Base-by-base conservation (phyloP, 805 yeast genomes). In the Yamadazyma kitorensis region DNA sequence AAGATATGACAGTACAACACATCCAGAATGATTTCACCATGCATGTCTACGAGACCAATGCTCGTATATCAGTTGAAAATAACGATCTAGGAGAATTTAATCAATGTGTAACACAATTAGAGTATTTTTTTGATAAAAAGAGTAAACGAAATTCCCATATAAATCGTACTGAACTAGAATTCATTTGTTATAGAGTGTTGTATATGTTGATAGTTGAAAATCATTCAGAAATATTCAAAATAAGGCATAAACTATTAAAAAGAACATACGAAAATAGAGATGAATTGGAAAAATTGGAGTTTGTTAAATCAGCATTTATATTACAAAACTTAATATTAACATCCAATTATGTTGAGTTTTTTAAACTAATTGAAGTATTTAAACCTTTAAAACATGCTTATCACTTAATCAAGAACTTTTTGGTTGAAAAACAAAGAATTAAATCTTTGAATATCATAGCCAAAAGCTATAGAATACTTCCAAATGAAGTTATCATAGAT, bases 81-180 rank as follows among this genome's bases (percentile, higher is more conserved):
- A 72, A 75, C 25, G 98, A 91, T 57, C 61, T 91, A 43, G 97
- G 97, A 7, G 98, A 93, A 57, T 88, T 85, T 56, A 93, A 93
- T 61, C 97, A 91, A 56, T 93, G 98, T 55, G 95, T 85, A 57
- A 78, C 94, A 11, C 86, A 87, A 48, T 61, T 93, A 32, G 76
- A 76, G 43, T 66, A 72, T 28, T 62, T 89, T 16, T 89, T 82
- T 51, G 73, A 65, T 17, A 40, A 45, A 14, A 52, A 53, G 15
- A 17, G 17, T 19, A 24, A 25, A 8, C 25, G 25, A 3, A 26
- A 16, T 16, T 19, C 17, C n/a, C 37, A 38, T 6, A 31, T 27
- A 21, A 26, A 23, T 10, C 33, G 38, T 11, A 28, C 40, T 6
- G 66, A 68, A 44, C 62, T 70, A 29, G 96, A 89, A 52, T 86